These are phyloP conservation scores for Termitomyces sp. DNA, from an alignment of 768 basidiomycete genomes.

Conservation along the genomic window DNA sequence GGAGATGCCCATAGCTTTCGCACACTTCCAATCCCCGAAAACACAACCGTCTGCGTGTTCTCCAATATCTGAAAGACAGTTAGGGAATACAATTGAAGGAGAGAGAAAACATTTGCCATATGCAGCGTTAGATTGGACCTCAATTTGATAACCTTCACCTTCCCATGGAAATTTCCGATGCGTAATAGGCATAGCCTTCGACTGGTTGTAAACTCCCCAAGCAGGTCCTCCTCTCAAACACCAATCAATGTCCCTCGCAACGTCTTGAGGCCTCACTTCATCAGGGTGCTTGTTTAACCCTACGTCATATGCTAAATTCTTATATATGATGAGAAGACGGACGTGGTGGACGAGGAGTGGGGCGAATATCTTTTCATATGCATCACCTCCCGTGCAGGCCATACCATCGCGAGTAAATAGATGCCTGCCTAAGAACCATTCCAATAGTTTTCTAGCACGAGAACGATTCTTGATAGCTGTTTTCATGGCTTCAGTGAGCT, in stretches of 20 bases:
- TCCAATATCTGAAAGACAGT: too few relatives aligned
- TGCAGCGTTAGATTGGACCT: too few relatives aligned
- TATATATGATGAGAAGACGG: not conserved
- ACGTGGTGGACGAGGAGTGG: not conserved
- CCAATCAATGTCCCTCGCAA: too few relatives aligned
- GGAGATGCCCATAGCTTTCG: not conserved
- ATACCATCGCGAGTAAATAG: not conserved
- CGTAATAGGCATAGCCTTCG: too few relatives aligned
- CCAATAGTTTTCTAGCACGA: not conserved
- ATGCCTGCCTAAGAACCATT: not conserved
- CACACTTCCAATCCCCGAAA: not conserved
- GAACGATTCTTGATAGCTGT: not conserved
- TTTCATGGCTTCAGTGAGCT: not conserved
- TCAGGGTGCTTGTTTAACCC: not conserved
- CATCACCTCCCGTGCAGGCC: not conserved
- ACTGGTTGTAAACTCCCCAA: too few relatives aligned
- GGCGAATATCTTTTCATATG: not conserved
- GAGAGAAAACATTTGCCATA: too few relatives aligned
- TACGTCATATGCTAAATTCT: not conserved
- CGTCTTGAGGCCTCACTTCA: not conserved
- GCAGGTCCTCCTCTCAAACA: too few relatives aligned
- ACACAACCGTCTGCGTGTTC: too few relatives aligned
- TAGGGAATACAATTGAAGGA: too few relatives aligned
- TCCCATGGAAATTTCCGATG: too few relatives aligned
- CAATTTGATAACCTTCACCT: too few relatives aligned